Conservation (phyloP, 2,329 filamentous ascomycete genomes). For the Diaporthe vexans region DNA sequence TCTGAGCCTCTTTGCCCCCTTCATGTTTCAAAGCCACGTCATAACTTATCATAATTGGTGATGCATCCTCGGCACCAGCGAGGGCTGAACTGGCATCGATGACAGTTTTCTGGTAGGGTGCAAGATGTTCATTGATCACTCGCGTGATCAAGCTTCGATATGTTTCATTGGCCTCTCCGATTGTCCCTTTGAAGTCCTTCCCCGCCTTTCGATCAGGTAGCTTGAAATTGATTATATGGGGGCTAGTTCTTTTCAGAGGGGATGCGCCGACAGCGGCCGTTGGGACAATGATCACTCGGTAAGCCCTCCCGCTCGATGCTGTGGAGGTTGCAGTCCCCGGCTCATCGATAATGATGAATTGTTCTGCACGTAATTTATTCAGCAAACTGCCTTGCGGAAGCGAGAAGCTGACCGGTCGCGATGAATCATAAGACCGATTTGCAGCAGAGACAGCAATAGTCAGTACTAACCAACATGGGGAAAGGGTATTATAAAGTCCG, state of each 20-base stretch:
- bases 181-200: not conserved
- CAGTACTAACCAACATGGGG: too few relatives aligned
- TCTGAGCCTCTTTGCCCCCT: not conserved
- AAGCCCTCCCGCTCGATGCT: fast-evolving
- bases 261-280: slow-evolving; percentile 9
- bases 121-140: slow-evolving; percentile 5
- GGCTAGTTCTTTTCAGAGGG: not conserved
- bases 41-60: too few relatives aligned
- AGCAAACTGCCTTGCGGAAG: too few relatives aligned
- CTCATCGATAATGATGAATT: slow-evolving; percentile 4
- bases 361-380: too few relatives aligned
- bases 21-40: not conserved
- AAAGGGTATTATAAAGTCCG: too few relatives aligned
- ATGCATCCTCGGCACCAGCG: not conserved
- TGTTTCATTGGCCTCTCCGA: not conserved
- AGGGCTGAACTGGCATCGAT: not conserved
- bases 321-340: fast-evolving
- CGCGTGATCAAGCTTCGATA: not conserved
- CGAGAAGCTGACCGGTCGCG: too few relatives aligned
- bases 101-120: not conserved
- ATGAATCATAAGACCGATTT: too few relatives aligned
- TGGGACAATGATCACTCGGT: not conserved
- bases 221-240: not conserved
- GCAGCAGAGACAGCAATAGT: too few relatives aligned
- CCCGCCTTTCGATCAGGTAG: not conserved